Base-by-base conservation (phyloP, 2,329 filamentous ascomycete species). In the Paecilomyces niveus region DNA sequence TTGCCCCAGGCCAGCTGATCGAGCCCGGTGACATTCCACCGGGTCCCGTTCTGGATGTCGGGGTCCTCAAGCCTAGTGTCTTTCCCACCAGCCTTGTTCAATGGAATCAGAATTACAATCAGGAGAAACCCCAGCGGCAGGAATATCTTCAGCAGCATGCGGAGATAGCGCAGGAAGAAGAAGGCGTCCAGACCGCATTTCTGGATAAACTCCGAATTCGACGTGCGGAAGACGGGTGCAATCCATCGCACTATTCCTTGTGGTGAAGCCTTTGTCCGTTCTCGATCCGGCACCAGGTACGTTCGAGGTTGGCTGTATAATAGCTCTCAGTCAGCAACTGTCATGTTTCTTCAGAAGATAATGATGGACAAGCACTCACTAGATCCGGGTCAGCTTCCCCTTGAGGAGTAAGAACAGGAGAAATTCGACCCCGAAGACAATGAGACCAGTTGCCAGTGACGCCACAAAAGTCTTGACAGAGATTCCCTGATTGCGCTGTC, bases 181-280 rank as follows among this genome's bases (percentile, higher is more conserved):
- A 96, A 99, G 68, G 93, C 92, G 71, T 99, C 94, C 9, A 99
- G 83, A 18, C 94, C 94, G 65, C 93, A 97, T 74, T 97, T 96
- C 56, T 93, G 88, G 67, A 99, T 96, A 65, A 99, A 85, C 65
- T 96, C 90, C 11, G 90, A 90, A 83, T 79, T 85, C 73, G 77
- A 90, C 77, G 78, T 86, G 73, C 77, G 89, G 80, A 81, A 96
- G 63, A 78, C 80, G 3, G 82, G 81, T 13, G 71, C 68, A 54
- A 83, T 73, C 83, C 83, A 85, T 65, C 71, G 73, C 59, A 80
- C 78, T 26, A 82, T 78, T 71, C 74, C 83, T 70, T 65, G 76
- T 0, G 89, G 89, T 1, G 90, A 89, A 1, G 89, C 79, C n/a
- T 87, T 82, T 8, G 90, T 92, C 65, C 91, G 85, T 76, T 96